Evolutionary conservation across 768 basidiomycete genomes (phyloP).

Genomic region (Kwoniella mangroviensis): DNA sequence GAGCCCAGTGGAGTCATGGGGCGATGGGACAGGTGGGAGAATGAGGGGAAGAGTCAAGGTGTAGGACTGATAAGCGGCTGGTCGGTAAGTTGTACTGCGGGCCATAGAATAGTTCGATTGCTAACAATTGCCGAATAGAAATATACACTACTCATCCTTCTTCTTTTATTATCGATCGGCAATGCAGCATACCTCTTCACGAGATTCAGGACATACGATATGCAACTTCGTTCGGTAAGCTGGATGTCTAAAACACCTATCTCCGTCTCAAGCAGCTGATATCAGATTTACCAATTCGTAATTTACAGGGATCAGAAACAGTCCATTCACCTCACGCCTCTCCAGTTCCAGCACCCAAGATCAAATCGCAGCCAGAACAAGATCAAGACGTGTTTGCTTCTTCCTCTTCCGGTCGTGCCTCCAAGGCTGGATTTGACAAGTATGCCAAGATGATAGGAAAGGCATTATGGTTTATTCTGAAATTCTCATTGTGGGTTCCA

Average conservation of each 20-base stretch:
- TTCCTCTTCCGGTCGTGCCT: neutral
- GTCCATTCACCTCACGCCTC: conserved; percentile 52
- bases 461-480: conserved; percentile 21
- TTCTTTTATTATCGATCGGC: conserved; percentile 36
- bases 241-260: too few relatives aligned
- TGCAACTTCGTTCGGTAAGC: conserved; percentile 51
- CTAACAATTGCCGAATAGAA: conserved; percentile 2
- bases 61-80: conserved; percentile 32
- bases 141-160: conserved; percentile 30
- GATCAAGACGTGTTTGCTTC: conserved; percentile 31
- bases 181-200: conserved; percentile 56
- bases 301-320: conserved; percentile 36
- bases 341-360: conserved; percentile 37
- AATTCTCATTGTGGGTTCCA: conserved; percentile 34
- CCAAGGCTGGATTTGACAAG: neutral
- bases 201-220: conserved; percentile 53
- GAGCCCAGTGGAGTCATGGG: conserved; percentile 28
- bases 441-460: conserved; percentile 19
- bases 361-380: conserved; percentile 13
- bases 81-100: conserved; percentile 30
- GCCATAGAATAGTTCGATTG: neutral
- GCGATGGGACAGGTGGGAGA: conserved; percentile 46
- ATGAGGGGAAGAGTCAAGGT: conserved; percentile 21
- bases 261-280: neutral
- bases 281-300: neutral